These are phyloP conservation scores for Eucalyptus sp. DNA, from an alignment of 345 rosid genomes.

Conservation along the genomic window DNA sequence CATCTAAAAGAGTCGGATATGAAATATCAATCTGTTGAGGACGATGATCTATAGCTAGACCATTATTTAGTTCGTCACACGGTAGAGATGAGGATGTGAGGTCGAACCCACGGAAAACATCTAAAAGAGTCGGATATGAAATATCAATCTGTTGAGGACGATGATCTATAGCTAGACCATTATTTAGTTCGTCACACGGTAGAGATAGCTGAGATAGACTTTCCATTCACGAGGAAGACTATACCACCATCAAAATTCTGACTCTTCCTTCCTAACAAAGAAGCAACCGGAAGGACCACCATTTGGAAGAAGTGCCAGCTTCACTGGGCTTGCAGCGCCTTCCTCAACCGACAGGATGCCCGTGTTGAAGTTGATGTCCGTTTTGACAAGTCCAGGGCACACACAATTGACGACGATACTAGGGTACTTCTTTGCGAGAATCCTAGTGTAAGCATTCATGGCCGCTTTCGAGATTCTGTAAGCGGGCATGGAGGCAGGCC, in stretches of 20 bases:
- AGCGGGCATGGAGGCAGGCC: no score
- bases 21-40: neutral
- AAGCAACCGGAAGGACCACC: conserved; percentile 37
- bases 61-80: neutral
- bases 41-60: neutral
- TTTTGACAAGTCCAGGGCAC: no score
- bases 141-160: neutral
- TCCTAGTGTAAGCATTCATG: no score
- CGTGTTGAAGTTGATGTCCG: no score
- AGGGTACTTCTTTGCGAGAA: no score
- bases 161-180: neutral
- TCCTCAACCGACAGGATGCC: no score
- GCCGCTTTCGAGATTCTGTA: no score
- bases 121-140: neutral
- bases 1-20: neutral
- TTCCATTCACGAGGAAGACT: neutral
- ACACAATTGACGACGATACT: no score
- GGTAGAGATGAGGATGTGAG: neutral
- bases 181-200: neutral
- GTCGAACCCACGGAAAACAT: neutral
- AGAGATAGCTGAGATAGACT: neutral
- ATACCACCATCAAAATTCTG: neutral
- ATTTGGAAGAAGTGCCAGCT: conserved; percentile 22
- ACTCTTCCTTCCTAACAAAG: conserved; percentile 12
- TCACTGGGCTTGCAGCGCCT: conserved; percentile 13